Percentiles rank a stretch among this genome's conserved stretches.
These are phyloP conservation scores for Cyberlindnera euphorbiae DNA, from an alignment of 805 yeast species.

Conservation along the genomic window DNA sequence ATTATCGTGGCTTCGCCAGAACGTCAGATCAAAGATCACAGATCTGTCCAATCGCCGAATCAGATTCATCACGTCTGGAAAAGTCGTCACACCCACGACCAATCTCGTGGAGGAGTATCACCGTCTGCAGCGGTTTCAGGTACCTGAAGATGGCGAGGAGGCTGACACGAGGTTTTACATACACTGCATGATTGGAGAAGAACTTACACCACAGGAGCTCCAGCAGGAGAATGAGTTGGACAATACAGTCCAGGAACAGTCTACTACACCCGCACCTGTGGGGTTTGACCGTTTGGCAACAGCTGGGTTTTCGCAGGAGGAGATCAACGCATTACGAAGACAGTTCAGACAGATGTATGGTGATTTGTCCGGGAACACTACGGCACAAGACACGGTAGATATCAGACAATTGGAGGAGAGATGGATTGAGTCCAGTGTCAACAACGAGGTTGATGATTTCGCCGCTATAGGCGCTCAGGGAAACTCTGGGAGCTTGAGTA, in stretches of 20 bases:
- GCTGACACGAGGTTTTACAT: constrained; percentile 44
- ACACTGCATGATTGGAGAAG: constrained; percentile 77
- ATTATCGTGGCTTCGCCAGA: constrained; percentile 36
- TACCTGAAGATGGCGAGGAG: constrained; percentile 3
- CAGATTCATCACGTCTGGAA: constrained; percentile 65
- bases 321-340: constrained; percentile 61
- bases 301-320: constrained; percentile 81
- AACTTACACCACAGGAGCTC: constrained; percentile 48
- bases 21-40: constrained; percentile 32
- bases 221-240: constrained; percentile 57
- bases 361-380: constrained; percentile 28
- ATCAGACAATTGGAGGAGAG: constrained; percentile 72
- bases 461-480: constrained; percentile 43
- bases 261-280: constrained; percentile 62
- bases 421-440: constrained; percentile 79
- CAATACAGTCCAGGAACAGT: constrained; percentile 40
- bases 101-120: constrained; percentile 48
- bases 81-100: constrained; percentile 53
- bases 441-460: constrained; percentile 40
- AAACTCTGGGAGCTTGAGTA: too few species aligned
- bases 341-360: constrained; percentile 76
- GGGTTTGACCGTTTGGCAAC: constrained; percentile 83
- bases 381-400: constrained; percentile 39
- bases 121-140: constrained; percentile 23
- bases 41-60: constrained; percentile 41